phyloP scores from a whole-genome alignment of 768 basidiomycete species.

The Tylopilus felleus region DNA sequence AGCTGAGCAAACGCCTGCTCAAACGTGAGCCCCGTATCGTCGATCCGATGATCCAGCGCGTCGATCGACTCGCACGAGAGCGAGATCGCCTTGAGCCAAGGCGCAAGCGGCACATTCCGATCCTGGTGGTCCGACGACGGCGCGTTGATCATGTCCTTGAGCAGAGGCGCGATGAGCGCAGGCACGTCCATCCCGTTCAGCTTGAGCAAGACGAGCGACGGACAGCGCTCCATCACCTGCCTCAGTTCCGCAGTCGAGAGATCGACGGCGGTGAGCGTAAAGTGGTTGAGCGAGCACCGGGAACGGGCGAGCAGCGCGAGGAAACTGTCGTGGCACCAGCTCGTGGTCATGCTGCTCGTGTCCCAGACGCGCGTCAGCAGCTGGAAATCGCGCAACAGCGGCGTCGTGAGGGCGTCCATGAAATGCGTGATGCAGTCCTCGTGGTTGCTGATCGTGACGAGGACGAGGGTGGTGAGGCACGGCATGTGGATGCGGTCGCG shows the following conservation, averaged over 20 bases:
- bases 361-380: constrained; percentile 34
- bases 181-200: constrained; percentile 27
- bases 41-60: constrained; percentile 19
- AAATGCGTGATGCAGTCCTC: constrained; percentile 27
- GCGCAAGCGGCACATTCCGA: constrained; percentile 19
- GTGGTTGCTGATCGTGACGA: constrained; percentile 30
- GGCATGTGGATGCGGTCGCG: constrained; percentile 27
- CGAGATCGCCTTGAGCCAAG: constrained; percentile 30
- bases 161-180: constrained; percentile 18
- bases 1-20: constrained; percentile 24
- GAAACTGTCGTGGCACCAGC: constrained; percentile 31
- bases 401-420: constrained; percentile 24
- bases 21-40: constrained; percentile 26
- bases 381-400: constrained; percentile 29
- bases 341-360: constrained; percentile 26
- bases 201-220: constrained; percentile 29
- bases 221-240: constrained; percentile 28
- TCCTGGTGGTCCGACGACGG: constrained; percentile 11
- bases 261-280: constrained; percentile 27
- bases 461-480: constrained; percentile 28
- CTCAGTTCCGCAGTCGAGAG: constrained; percentile 22
- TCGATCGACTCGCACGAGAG: constrained; percentile 29
- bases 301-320: constrained; percentile 26
- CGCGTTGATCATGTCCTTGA: constrained; percentile 23
- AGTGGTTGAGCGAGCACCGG: constrained; percentile 29